Evolutionary conservation across 2,329 filamentous ascomycete species (phyloP).

Genomic region (Clonostachys chloroleuca): DNA sequence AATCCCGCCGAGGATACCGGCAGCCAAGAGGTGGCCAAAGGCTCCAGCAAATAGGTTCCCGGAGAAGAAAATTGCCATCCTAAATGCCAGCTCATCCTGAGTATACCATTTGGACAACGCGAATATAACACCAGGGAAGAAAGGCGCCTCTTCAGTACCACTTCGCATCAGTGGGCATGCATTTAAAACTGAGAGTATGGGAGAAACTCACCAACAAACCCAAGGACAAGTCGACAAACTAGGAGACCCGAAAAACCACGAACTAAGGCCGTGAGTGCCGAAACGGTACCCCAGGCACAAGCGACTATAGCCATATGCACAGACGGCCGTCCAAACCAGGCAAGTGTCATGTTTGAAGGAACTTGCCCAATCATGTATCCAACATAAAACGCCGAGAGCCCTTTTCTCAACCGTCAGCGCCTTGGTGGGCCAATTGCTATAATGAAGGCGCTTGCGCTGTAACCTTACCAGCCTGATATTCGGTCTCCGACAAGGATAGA

Average conservation of each 20-base stretch:
- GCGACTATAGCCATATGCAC: constrained; percentile 47
- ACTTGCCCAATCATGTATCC: constrained; percentile 33
- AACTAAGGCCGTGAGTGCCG: constrained; percentile 49
- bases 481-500: constrained; percentile 20
- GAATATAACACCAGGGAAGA: constrained; percentile 58
- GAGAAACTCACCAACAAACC: constrained; percentile 37
- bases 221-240: constrained; percentile 52
- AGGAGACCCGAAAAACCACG: constrained; percentile 50
- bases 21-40: constrained; percentile 54
- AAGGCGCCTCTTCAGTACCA: constrained; percentile 45
- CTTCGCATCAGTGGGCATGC: too few relatives aligned
- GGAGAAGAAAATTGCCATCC: constrained; percentile 47
- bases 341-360: constrained; percentile 53
- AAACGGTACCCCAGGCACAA: constrained; percentile 56
- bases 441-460: too few relatives aligned
- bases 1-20: constrained; percentile 53
- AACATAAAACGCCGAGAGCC: constrained; percentile 6
- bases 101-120: constrained; percentile 66
- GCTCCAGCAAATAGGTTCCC: constrained; percentile 13
- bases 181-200: too few relatives aligned
- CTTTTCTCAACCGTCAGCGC: background rate
- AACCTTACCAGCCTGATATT: constrained; percentile 10
- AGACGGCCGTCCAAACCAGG: constrained; percentile 37
- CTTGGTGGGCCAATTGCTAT: too few relatives aligned
- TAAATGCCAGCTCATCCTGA: constrained; percentile 45